These are phyloP conservation scores for Pichia heedii DNA, from an alignment of 805 yeast genomes.

Conservation along the genomic window DNA sequence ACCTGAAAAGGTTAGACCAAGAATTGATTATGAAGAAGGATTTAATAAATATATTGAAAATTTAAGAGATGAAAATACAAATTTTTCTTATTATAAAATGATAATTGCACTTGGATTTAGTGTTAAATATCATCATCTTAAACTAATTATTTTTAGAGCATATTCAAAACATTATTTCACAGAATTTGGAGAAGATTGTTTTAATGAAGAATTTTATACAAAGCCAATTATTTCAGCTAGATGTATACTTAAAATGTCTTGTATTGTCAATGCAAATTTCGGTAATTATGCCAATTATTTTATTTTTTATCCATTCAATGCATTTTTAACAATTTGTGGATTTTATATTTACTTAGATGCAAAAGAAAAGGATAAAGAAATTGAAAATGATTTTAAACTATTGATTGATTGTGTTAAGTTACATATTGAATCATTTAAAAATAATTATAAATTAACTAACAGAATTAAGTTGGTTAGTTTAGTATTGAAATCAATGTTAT, in stretches of 20 bases:
- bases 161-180: conserved; percentile 4
- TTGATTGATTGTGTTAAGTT: conserved; percentile 14
- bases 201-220: conserved; percentile 6
- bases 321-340: conserved; percentile 24
- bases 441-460: conserved; percentile 5
- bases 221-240: conserved; percentile 22
- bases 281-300: conserved; percentile 15
- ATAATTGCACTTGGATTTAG: conserved; percentile 13
- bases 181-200: neutral
- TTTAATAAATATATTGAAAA: conserved; percentile 6
- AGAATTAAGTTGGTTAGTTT: conserved; percentile 16
- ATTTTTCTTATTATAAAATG: conserved; percentile 5
- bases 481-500: conserved; percentile 16
- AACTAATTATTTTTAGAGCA: conserved; percentile 21
- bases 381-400: conserved; percentile 17
- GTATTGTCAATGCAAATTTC: conserved; percentile 10
- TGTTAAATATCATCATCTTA: conserved; percentile 21
- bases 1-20: conserved; percentile 21
- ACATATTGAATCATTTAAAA: conserved; percentile 12
- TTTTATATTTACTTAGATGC: conserved; percentile 18
- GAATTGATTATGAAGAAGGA: conserved; percentile 2
- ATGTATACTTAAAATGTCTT: conserved; percentile 16
- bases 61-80: conserved; percentile 1
- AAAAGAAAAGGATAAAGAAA: conserved; percentile 3
- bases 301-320: conserved; percentile 25